Percentiles rank a stretch among this genome's conserved stretches.
These are phyloP conservation scores for Effrenium voratum DNA, from an alignment of 73 alveolate genomes.

Conservation along the genomic window DNA sequence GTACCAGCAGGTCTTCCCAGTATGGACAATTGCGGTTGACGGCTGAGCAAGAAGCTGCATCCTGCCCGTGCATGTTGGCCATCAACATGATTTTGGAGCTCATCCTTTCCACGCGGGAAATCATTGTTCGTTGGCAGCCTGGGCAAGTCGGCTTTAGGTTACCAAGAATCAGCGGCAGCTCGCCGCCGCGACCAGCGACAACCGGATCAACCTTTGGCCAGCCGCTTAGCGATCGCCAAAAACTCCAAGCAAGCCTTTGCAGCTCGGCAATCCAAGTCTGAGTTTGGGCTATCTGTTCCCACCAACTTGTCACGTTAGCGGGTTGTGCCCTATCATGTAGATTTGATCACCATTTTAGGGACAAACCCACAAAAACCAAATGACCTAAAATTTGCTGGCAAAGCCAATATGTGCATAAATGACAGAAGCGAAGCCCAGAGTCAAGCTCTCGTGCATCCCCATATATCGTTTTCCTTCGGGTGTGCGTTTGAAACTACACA, in stretches of 20 bases:
- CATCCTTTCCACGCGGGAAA: not conserved
- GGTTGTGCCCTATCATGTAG: too few relatives aligned
- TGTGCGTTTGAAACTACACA: too few relatives aligned
- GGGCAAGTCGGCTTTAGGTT: not conserved
- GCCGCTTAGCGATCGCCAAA: not conserved
- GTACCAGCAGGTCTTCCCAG: constrained; percentile 91
- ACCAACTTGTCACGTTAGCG: too few relatives aligned
- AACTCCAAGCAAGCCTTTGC: not conserved
- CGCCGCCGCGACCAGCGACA: constrained; percentile 91
- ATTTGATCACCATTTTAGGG: too few relatives aligned
- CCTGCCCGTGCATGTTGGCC: not conserved
- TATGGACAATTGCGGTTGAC: constrained; percentile 76
- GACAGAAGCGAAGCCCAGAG: not conserved
- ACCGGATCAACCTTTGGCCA: constrained; percentile 75
- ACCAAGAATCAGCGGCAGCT: constrained; percentile 89
- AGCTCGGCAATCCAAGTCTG: too few relatives aligned
- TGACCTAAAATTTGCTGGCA: too few relatives aligned
- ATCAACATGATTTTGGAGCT: not conserved
- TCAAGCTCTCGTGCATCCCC: not conserved
- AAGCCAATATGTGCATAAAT: too few relatives aligned
- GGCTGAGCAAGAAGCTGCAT: not conserved
- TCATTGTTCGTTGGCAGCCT: not conserved
- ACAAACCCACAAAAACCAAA: too few relatives aligned
- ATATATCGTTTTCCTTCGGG: too few relatives aligned
- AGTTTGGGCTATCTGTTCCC: too few relatives aligned